A percentile compares a stretch with the other conserved stretches of the same genome.
phyloP scores from a whole-genome alignment of 2,329 filamentous ascomycete species.

The Colletotrichum incanum region DNA sequence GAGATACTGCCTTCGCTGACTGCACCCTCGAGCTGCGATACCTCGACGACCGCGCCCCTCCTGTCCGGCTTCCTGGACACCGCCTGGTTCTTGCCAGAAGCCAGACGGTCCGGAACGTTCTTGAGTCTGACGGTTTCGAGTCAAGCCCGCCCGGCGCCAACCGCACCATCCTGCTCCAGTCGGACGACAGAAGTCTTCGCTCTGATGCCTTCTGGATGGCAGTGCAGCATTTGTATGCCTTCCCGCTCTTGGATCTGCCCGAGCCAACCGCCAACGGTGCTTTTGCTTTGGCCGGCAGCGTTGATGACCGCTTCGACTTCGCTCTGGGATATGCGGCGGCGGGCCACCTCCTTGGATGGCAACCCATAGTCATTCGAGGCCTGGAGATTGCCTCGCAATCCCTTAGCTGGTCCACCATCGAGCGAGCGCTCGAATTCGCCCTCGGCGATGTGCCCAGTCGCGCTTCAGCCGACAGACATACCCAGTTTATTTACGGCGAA shows the following conservation, averaged over 20 bases:
- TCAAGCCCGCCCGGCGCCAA: constrained; percentile 48
- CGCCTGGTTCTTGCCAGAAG: constrained; percentile 71
- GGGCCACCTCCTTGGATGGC: constrained; percentile 71
- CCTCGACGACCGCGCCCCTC: constrained; percentile 55
- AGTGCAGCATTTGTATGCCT: constrained; percentile 71
- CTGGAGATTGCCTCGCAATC: constrained; percentile 72
- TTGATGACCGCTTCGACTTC: constrained; percentile 65
- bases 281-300: constrained; percentile 57
- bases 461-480: constrained; percentile 50
- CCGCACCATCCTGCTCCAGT: constrained; percentile 62
- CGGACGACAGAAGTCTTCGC: constrained; percentile 67
- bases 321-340: constrained; percentile 77
- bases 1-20: constrained; percentile 57
- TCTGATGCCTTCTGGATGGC: constrained; percentile 71
- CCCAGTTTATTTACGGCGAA: constrained; percentile 67
- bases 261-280: constrained; percentile 49
- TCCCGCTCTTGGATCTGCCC: constrained; percentile 61
- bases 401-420: constrained; percentile 75
- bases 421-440: constrained; percentile 73
- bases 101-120: constrained; percentile 52
- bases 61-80: constrained; percentile 66
- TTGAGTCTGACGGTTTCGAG: constrained; percentile 40
- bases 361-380: constrained; percentile 69
- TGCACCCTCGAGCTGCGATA: constrained; percentile 64
- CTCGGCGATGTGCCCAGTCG: constrained; percentile 55